Base-by-base conservation (phyloP, 345 rosid genomes). In the Pugionium dolabratum region DNA sequence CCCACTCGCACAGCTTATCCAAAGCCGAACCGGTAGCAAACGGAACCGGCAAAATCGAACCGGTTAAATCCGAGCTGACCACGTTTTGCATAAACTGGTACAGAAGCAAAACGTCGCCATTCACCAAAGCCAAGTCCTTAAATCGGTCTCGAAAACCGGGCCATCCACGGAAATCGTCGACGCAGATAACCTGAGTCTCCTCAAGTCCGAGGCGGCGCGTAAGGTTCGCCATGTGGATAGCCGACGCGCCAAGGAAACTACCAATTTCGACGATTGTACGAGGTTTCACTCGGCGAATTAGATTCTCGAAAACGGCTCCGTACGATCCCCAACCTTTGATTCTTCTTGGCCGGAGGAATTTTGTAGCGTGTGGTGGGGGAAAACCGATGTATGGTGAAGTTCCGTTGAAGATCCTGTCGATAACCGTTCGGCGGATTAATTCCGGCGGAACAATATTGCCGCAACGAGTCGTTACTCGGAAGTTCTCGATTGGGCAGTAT, bases 121-220 rank as follows among this genome's bases (percentile, higher is more conserved):
- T 87, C 30, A 87, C 63, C 67, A 76, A 53, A 8, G 30, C 54
- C 2, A 82, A 55, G 64, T 75, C 84, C 25, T 75, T 80, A 62
- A 83, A 78, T 77, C 74, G 69, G 68, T 80, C 83, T 0, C 79
- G 81, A 34, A 87, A 87, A 36, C 86, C 88, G 2, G 90, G 85
- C 90, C 95, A 87, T 3, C 90, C 90, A 9, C 90, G 88, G 34
- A 85, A 85, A n/a, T 87, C 90, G 74, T 87, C 90, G 10, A 85
- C 59, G 73, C 90, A 83, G 11, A 87, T 77, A 26, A 87, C 80
- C 77, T 72, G 80, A 18, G 95, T 68, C 11, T 66, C 67, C 33
- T 69, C 67, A 6, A 85, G 78, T 2, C 84, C 80, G 33, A 82
- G 84, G 36, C 75, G 58, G 44, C 79, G 87, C 57, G 87, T 80